A percentile compares a stretch with the other conserved stretches of the same genome.
Conservation (phyloP, 768 basidiomycete species). For the Piloderma croceum region DNA sequence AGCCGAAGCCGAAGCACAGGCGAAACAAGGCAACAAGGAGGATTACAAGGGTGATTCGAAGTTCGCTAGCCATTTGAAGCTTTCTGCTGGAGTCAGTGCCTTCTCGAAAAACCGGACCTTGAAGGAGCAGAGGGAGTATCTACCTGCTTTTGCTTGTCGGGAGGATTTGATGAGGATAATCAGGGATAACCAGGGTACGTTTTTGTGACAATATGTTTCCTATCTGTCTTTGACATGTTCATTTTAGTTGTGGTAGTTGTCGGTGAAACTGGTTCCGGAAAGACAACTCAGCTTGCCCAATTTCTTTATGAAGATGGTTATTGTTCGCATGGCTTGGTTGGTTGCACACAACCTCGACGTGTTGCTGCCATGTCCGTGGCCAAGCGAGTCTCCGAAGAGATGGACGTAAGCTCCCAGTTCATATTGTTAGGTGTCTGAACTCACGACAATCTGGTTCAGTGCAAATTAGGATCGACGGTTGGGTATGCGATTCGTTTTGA, state of each 20-base stretch:
- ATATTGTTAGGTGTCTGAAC: neutral
- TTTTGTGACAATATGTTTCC: neutral
- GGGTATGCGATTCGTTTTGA: slow-evolving; percentile 99
- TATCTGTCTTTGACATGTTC: neutral
- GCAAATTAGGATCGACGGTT: slow-evolving; percentile 84
- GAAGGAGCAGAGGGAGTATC: slow-evolving; percentile 92
- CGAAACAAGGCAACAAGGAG: slow-evolving; percentile 49
- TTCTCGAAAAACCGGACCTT: slow-evolving; percentile 80
- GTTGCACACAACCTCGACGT: slow-evolving; percentile 96
- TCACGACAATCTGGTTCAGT: slow-evolving; percentile 36
- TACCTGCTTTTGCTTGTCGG: slow-evolving; percentile 95
- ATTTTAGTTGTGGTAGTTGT: slow-evolving; percentile 82
- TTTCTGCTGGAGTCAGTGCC: slow-evolving; percentile 66
- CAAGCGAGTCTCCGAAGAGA: slow-evolving; percentile 99
- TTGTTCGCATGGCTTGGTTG: slow-evolving; percentile 81
- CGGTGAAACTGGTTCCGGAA: slow-evolving; percentile 99
- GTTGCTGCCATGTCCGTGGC: slow-evolving; percentile 99
- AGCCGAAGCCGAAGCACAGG: slow-evolving; percentile 51
- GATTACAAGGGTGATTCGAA: slow-evolving; percentile 92
- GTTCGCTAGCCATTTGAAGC: slow-evolving; percentile 91
- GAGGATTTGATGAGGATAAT: slow-evolving; percentile 86
- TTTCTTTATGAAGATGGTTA: slow-evolving; percentile 98
- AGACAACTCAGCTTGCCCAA: slow-evolving; percentile 94
- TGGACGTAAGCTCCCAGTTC: slow-evolving; percentile 72
- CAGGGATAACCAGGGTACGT: slow-evolving; percentile 87